Evolutionary conservation across 371 early-diverging fungal species (phyloP), one percentile per base, ranked within the genome.

Genomic region (Coemansia sp.): DNA sequence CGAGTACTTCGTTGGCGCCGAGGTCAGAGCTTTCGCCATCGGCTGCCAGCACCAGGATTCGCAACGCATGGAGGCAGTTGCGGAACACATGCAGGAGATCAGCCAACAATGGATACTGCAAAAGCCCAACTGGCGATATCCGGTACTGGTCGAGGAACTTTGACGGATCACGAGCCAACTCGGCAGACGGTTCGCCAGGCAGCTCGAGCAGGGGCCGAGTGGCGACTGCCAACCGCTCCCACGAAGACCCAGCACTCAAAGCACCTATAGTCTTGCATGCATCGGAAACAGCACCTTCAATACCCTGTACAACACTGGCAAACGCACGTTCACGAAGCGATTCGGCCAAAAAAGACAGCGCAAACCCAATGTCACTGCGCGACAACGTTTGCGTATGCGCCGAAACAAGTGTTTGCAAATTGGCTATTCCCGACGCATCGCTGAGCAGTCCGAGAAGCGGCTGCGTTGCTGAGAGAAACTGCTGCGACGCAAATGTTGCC

Each of bases 11-110:
- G 24, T 32, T 58, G 21, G 36, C 12, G n/a, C 49, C 19, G 40
- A n/a, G 12, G 1, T 36, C n/a, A 36, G 17, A 55, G 15, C 63
- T 8, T 12, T 46, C 53, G 49, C 53, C 46, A 41, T 76, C 76
- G 51, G 62, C 65, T 0, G 76, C 71, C 44, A 76, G 61, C 17
- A 76, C 71, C 59, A 76, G 56, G 12, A 76, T 71, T n/a, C 76
- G 67, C 65, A 76, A 39, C 11, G 76, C 61, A 28, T 76, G 76
- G 15, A 76, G 68, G 11, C 64, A 44, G 39, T 76, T 71, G 40
- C 76, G 76, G 65, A 76, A 76, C 13, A 67, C n/a, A 19, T 71
- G 67, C 62, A 76, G 59, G n/a, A 76, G 65, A 49, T 65, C 61
- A 4, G 76, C 64, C 65, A 71, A 40, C 28, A 76, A 46, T 19